phyloP scores from a whole-genome alignment of 441 rosid genomes.

The Mallotus japonicus region DNA sequence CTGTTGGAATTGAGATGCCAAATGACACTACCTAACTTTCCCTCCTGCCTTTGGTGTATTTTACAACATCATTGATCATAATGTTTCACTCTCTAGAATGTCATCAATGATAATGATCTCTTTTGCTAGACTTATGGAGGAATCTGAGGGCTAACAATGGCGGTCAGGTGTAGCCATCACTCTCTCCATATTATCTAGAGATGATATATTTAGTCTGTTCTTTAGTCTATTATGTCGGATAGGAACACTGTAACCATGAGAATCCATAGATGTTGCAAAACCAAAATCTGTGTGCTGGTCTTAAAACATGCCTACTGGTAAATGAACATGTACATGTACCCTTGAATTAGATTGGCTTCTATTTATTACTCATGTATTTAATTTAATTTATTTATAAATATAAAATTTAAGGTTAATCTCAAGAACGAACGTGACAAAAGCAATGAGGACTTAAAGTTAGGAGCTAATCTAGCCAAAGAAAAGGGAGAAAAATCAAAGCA shows the following conservation, averaged over 20 bases:
- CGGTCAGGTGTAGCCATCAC: conserved; percentile 20
- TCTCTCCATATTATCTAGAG: conserved; percentile 24
- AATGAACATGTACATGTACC: conserved; percentile 25
- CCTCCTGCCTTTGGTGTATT: conserved; percentile 29
- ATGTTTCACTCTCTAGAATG: conserved; percentile 37
- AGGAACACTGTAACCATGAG: conserved; percentile 25
- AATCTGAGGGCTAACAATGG: conserved; percentile 21
- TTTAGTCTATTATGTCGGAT: conserved; percentile 23
- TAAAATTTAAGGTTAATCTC: too few species aligned
- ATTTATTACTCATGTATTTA: too few species aligned
- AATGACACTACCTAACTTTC: conserved; percentile 27
- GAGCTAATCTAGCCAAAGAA: too few species aligned
- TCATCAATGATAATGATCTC: conserved; percentile 60
- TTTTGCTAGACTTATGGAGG: conserved; percentile 30
- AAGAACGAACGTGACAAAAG: too few species aligned
- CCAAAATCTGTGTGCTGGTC: conserved; percentile 26
- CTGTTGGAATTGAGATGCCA: conserved; percentile 28
- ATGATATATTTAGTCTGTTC: conserved; percentile 23
- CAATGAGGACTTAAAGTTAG: too few species aligned
- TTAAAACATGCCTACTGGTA: conserved; percentile 33
- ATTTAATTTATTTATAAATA: too few species aligned
- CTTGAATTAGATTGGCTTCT: conserved; percentile 24
- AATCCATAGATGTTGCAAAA: conserved; percentile 30
- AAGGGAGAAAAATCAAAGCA: too few species aligned
- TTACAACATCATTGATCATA: conserved; percentile 17